These are phyloP conservation scores for Pichia ethanolica DNA, from an alignment of 805 yeast genomes.

Conservation along the genomic window DNA sequence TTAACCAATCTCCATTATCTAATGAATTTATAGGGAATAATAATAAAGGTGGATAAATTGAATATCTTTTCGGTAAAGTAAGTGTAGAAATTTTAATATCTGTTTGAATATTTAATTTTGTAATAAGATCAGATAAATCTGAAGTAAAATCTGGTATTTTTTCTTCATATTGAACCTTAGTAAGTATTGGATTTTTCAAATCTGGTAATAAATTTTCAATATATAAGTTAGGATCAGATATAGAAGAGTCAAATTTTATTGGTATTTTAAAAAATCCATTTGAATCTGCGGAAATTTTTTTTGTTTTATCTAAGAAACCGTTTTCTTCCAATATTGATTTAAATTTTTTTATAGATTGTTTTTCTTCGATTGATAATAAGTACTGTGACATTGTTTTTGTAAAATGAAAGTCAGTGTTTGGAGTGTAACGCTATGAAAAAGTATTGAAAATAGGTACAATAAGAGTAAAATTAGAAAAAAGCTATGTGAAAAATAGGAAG, in stretches of 20 bases:
- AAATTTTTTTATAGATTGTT: neutral
- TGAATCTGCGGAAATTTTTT: constrained; percentile 2
- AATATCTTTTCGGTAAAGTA: constrained; percentile 46
- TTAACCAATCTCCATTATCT: constrained; percentile 31
- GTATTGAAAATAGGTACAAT: neutral
- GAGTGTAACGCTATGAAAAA: no score
- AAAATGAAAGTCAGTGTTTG: no score
- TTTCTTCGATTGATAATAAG: neutral
- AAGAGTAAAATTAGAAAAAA: no score
- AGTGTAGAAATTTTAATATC: neutral
- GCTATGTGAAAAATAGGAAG: no score
- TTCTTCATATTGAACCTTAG: neutral
- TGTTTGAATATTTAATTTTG: neutral
- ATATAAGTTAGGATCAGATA: neutral
- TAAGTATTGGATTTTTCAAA: neutral
- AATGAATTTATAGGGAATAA: constrained; percentile 47
- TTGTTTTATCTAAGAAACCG: neutral
- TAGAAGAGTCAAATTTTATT: neutral
- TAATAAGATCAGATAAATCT: neutral
- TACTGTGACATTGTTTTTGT: neutral
- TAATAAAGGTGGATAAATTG: constrained; percentile 61
- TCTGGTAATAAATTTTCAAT: neutral
- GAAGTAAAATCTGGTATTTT: neutral
- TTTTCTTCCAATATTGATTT: constrained; percentile 3
- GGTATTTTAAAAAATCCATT: neutral